A percentile compares a stretch with the other conserved stretches of the same genome.
phyloP scores from a whole-genome alignment of 495 filamentous ascomycete genomes.

The Penicillium riverlandense region DNA sequence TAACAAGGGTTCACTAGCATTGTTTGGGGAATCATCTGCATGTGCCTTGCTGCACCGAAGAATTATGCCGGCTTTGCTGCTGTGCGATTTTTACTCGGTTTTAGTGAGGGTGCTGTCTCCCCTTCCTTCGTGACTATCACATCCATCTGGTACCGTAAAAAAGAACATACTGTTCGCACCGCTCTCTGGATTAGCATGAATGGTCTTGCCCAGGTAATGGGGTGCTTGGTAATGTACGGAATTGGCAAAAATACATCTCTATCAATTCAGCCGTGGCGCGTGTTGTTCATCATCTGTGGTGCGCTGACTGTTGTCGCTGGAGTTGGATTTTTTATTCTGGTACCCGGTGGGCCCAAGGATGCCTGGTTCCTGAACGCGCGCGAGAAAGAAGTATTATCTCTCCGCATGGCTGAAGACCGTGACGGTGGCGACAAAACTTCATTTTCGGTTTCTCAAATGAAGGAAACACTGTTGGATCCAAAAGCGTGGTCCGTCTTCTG shows the following conservation, averaged over 20 bases:
- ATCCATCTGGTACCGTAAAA: conserved; percentile 34
- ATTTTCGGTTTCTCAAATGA: conserved; percentile 48
- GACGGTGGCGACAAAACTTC: conserved; percentile 54
- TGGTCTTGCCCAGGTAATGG: conserved; percentile 46
- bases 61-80: conserved; percentile 39
- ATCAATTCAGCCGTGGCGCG: conserved; percentile 38
- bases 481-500: conserved; percentile 55
- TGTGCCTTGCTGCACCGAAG: conserved; percentile 40
- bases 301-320: conserved; percentile 45
- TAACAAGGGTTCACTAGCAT: conserved; percentile 6
- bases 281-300: conserved; percentile 42
- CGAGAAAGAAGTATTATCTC: conserved; percentile 46
- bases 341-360: conserved; percentile 52
- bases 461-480: conserved; percentile 47
- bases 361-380: conserved; percentile 50
- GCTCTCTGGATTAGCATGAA: conserved; percentile 48
- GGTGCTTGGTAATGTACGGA: conserved; percentile 49
- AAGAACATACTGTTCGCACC: conserved; percentile 36
- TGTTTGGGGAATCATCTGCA: conserved; percentile 40
- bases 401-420: conserved; percentile 47
- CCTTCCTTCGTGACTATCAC: conserved; percentile 19
- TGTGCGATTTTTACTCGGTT: conserved; percentile 44
- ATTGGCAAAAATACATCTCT: conserved; percentile 35
- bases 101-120: conserved; percentile 41
- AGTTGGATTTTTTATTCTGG: conserved; percentile 42